These are phyloP conservation scores for Tetradesmus lagerheimii DNA, from an alignment of 139 green algal genomes.

Conservation along the genomic window DNA sequence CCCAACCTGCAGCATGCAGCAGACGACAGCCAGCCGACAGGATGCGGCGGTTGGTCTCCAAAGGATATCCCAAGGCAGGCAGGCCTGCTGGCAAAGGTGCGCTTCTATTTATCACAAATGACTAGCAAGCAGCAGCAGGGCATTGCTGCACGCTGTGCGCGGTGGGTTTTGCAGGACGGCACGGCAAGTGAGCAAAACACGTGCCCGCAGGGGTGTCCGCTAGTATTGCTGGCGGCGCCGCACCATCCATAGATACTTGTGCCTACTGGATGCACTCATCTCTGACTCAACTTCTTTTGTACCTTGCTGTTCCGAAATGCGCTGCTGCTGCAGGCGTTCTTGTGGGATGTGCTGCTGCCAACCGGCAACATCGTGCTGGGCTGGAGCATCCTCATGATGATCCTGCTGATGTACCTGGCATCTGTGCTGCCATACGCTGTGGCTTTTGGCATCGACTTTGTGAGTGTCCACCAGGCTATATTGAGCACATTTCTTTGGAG, in stretches of 20 bases:
- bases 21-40: neutral
- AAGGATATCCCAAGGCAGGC: neutral
- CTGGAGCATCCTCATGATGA: conserved; percentile 64
- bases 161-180: no score
- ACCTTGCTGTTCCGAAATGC: neutral
- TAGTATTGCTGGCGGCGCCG: no score
- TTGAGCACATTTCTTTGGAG: no score
- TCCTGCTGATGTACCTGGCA: conserved; percentile 61
- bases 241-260: no score
- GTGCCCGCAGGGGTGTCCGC: no score
- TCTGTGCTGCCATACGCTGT: conserved; percentile 62
- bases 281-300: no score
- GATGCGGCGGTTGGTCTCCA: neutral
- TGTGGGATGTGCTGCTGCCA: conserved; percentile 56
- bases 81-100: neutral
- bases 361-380: conserved; percentile 33
- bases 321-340: conserved; percentile 39
- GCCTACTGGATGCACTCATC: no score
- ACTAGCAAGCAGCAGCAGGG: no score
- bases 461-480: no score
- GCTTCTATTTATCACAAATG: no score
- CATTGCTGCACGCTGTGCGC: no score
- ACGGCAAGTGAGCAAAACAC: no score
- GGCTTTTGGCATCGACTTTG: conserved; percentile 55
- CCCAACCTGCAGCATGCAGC: neutral